Base-by-base conservation (phyloP, 257 asterid genomes). In the Nicotiana tomentosiformis region DNA sequence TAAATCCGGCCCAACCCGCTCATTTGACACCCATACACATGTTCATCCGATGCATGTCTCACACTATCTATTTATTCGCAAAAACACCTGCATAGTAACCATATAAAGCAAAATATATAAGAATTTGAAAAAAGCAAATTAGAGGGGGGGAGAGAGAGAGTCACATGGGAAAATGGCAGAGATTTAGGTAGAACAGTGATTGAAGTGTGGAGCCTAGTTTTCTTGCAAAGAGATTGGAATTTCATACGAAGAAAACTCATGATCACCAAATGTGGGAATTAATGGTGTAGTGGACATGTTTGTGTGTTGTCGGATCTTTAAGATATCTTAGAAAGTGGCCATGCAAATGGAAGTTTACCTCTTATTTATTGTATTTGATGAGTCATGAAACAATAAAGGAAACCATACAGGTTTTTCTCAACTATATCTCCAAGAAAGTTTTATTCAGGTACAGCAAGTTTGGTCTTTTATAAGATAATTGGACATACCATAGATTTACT, bases 281-380 rank as follows among this genome's bases (percentile, higher is more conserved):
- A 23, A 65, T 77, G 43, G 62, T 82, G 79, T 69, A 70, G 82
- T 85, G 78, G 78, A 78, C 88, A 85, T 78, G 85, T 69, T 82
- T 82, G 29, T 33, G 60, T 12, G 17, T 77, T 85, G 87, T 81
- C 85, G 83, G 85, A 77, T 49, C 20, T 80, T 81, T 39, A 17
- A 49, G 49, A 68, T 23, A 84, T 84, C 51, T 26, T 56, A 62
- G 29, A 11, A 78, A 55, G 81, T 30, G 56, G 57, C 30, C 80
- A 51, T 79, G 74, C 67, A 68, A 39, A 70, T 72, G 9, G 26
- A 61, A 61, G 32, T 17, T 5, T 7, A 18, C 29, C 65, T 16
- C 65, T 18, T 5, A 16, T 5, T 53, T 77, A 84, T 84, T 81
- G 82, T 84, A 46, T 3, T 64, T n/a, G 39, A 62, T 15, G 39